These are phyloP conservation scores for Plasmodium knowlesi DNA, from an alignment of 169 alveolate species.

Conservation along the genomic window DNA sequence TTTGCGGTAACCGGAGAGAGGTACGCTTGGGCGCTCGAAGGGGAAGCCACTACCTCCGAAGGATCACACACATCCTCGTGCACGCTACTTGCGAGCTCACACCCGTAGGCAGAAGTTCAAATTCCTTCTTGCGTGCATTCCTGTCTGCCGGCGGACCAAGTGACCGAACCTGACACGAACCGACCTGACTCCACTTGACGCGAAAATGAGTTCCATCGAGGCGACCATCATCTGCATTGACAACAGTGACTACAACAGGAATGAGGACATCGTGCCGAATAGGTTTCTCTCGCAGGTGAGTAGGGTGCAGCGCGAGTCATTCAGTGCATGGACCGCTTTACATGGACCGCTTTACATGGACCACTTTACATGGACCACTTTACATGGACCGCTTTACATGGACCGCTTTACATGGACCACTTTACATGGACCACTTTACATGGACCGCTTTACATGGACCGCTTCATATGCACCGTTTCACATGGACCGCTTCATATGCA, in stretches of 20 bases:
- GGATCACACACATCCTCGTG: neutral
- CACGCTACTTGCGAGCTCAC: neutral
- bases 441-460: too few relatives aligned
- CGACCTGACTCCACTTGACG: too few relatives aligned
- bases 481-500: too few relatives aligned
- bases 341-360: too few relatives aligned
- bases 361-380: too few relatives aligned
- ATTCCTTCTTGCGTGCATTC: neutral
- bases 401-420: neutral
- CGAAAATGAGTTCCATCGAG: conserved; percentile 93
- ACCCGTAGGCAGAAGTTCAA: neutral
- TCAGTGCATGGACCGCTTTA: neutral
- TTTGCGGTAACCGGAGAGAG: neutral
- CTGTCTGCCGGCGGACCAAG: neutral
- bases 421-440: too few relatives aligned
- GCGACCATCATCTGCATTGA: conserved; percentile 96
- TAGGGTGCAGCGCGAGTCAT: neutral
- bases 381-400: too few relatives aligned
- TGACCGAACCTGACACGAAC: too few relatives aligned
- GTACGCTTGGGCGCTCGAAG: neutral
- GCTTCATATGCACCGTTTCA: too few relatives aligned
- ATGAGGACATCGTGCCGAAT: conserved; percentile 95
- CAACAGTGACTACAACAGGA: conserved; percentile 97
- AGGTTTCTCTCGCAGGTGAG: conserved; percentile 87
- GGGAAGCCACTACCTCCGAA: neutral